phyloP scores from a whole-genome alignment of 1,139 yeast genomes.

The Pneumocystis wakefieldiae region DNA sequence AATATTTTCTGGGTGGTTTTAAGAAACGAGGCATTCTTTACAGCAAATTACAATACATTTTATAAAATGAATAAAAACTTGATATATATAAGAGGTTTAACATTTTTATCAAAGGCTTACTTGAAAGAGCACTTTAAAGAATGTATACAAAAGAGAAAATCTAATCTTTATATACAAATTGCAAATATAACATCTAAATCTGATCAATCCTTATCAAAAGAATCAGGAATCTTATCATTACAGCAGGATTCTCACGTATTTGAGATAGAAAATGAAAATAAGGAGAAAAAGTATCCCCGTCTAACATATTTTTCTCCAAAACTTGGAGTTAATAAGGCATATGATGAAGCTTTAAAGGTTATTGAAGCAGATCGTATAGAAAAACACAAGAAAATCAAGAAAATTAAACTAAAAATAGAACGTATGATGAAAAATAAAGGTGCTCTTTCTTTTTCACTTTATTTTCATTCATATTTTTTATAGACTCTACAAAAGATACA shows the following conservation, averaged over 20 bases:
- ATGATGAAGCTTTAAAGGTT: slow-evolving; percentile 13
- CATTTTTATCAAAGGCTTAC: background rate
- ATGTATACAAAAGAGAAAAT: background rate
- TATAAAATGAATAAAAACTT: background rate
- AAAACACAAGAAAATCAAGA: slow-evolving; percentile 9
- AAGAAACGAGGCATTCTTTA: background rate
- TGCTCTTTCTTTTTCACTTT: background rate
- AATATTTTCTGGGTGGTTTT: background rate
- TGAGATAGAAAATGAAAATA: background rate
- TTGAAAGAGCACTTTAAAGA: background rate
- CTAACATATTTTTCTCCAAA: slow-evolving; percentile 10
- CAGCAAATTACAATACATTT: background rate
- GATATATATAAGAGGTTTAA: background rate
- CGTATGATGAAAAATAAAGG: background rate
- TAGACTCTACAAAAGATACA: slow-evolving; percentile 2
- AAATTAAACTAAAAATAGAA: slow-evolving; percentile 7
- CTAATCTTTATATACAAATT: background rate
- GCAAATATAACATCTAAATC: background rate
- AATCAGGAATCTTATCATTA: background rate
- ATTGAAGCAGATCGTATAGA: slow-evolving; percentile 10
- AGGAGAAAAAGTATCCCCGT: slow-evolving; percentile 3
- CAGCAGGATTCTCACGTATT: background rate
- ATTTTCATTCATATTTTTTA: background rate
- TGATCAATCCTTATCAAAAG: background rate
- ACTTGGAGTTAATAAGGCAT: slow-evolving; percentile 14